Evolutionary conservation across 495 filamentous ascomycete genomes (phyloP), one percentile per base, ranked within the genome.

Genomic region (Ramalina peruviana): DNA sequence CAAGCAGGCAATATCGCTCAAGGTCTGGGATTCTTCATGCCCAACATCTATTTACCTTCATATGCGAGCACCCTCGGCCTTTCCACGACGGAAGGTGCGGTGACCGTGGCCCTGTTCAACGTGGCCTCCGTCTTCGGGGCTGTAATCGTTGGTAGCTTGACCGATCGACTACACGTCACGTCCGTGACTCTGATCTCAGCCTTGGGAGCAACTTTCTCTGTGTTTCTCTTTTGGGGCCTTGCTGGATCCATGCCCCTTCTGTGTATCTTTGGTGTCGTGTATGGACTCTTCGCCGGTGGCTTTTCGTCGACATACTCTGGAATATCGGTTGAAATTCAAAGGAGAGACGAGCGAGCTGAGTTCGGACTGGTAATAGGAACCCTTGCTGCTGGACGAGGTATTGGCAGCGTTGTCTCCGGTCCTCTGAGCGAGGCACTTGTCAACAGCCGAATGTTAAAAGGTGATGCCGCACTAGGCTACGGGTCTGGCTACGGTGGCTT

Each of bases 211-310:
- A 69, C 76, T 0, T 37, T 79, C 11, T 72, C 78, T 0, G 73
- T 83, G 0, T 75, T 87, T 48, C 53, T 86, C 6, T 64, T 85
- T 37, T 87, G 84, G 84, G 83, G 82, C 0, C 55, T 86, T 20
- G 57, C 73, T 36, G 64, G 62, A 0, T 71, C 67, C 0, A 54
- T 83, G 36, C 66, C 73, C 0, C 62, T 78, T 37, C 68, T 88
- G n/a, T 76, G 73, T 38, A 42, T 80, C 20, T 88, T 87, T 55
- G 76, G 73, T 19, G 55, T 86, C 6, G 60, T 76, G 2, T 87
- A 83, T 62, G 84, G 84, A 3, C 68, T 85, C 49, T 86, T 83
- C 54, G 81, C 80, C 0, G 80, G 82, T 30, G 73, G 76, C 0
- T 82, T 75, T 50, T 73, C 71, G 48, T 65, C 69, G 5, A 79